These are phyloP conservation scores for Brettanomyces naardenensis DNA, from an alignment of 805 yeast species.

Conservation along the genomic window DNA sequence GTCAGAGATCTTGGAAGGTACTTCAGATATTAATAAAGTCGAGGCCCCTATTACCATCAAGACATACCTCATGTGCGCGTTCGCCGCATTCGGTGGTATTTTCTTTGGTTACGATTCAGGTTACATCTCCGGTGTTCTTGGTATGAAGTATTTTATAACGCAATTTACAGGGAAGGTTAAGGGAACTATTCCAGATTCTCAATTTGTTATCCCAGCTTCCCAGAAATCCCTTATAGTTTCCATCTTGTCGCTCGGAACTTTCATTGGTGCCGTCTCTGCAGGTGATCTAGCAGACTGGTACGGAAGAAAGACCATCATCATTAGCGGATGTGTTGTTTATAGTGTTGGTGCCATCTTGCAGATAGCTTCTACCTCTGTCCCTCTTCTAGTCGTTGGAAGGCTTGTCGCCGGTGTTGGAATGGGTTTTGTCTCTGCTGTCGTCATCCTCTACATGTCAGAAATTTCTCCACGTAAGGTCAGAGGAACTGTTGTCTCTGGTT, in stretches of 20 bases:
- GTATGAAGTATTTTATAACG: conserved; percentile 43
- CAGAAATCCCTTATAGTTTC: conserved; percentile 59
- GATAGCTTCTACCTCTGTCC: conserved; percentile 41
- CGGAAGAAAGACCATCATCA: conserved; percentile 55
- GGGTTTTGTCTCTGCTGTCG: conserved; percentile 44
- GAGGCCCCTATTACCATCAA: conserved; percentile 31
- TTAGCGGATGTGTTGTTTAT: conserved; percentile 46
- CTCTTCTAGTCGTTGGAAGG: conserved; percentile 60
- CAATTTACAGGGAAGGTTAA: too few relatives aligned
- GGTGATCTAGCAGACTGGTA: conserved; percentile 48
- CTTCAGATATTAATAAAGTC: too few relatives aligned
- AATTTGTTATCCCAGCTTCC: conserved; percentile 36
- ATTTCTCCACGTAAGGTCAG: conserved; percentile 62
- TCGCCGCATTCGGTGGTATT: conserved; percentile 70
- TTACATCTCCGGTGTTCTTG: conserved; percentile 64
- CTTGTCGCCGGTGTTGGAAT: conserved; percentile 48
- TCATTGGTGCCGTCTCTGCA: conserved; percentile 58
- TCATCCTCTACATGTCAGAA: conserved; percentile 58
- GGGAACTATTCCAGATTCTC: conserved; percentile 38
- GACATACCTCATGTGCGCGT: conserved; percentile 34
- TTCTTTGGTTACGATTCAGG: conserved; percentile 76
- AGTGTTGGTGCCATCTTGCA: conserved; percentile 55
- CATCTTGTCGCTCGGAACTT: conserved; percentile 65
- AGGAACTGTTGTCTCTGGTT: conserved; percentile 64
- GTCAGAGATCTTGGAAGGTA: too few relatives aligned